These are phyloP conservation scores for Tulasnella sp. DNA, from an alignment of 768 basidiomycete genomes.

Conservation along the genomic window DNA sequence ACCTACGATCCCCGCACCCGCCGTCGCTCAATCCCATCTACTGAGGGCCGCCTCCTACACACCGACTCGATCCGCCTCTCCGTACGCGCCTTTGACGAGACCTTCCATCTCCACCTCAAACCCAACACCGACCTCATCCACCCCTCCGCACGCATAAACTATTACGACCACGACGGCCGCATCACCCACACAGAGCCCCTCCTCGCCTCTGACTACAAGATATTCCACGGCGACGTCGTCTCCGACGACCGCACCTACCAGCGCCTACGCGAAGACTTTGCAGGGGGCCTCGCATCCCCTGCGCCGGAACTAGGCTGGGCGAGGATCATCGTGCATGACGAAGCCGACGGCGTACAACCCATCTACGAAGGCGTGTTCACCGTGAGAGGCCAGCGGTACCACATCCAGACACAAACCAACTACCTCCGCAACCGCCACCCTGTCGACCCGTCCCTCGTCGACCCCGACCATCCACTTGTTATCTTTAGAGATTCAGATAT, in stretches of 20 bases:
- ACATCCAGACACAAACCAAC: slow-evolving; percentile 57
- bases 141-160: slow-evolving; percentile 59
- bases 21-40: too few species aligned
- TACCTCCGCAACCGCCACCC: slow-evolving; percentile 45
- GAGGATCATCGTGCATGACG: slow-evolving; percentile 58
- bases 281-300: slow-evolving; percentile 25
- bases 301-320: slow-evolving; percentile 56
- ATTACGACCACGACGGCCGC: slow-evolving; percentile 44
- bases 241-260: slow-evolving; percentile 38
- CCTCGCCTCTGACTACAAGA: slow-evolving; percentile 40
- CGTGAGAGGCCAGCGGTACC: slow-evolving; percentile 51
- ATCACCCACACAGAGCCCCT: slow-evolving; percentile 46
- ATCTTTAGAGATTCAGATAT: slow-evolving; percentile 67
- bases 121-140: slow-evolving; percentile 72
- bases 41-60: slow-evolving; percentile 45
- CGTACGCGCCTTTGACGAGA: slow-evolving; percentile 51
- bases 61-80: slow-evolving; percentile 61
- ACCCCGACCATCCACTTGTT: slow-evolving; percentile 50
- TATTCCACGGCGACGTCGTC: slow-evolving; percentile 68
- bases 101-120: slow-evolving; percentile 57
- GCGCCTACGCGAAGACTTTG: slow-evolving; percentile 48
- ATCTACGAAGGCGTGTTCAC: slow-evolving; percentile 68
- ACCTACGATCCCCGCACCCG: too few species aligned
- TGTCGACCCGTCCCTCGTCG: slow-evolving; percentile 31
- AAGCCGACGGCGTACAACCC: slow-evolving; percentile 44